Conservation (phyloP, 2,329 filamentous ascomycete species). For the Penicillium sp. region DNA sequence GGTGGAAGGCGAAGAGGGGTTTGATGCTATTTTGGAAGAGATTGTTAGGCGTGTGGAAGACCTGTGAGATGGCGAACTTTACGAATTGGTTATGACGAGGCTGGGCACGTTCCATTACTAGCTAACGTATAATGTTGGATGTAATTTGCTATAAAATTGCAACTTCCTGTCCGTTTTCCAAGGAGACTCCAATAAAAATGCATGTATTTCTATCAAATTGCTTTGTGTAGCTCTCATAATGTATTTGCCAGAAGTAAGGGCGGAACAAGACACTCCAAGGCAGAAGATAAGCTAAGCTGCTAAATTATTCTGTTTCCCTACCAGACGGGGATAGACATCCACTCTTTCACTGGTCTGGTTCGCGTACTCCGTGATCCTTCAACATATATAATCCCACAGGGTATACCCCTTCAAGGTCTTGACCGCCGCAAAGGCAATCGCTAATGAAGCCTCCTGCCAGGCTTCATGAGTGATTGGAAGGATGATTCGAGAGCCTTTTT, state of each 20-base stretch:
- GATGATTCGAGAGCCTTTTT: slow-evolving; percentile 68
- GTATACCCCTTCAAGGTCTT: neutral
- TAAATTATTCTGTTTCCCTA: neutral
- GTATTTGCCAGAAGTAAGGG: neutral
- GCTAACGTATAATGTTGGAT: neutral
- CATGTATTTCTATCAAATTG: slow-evolving; percentile 12
- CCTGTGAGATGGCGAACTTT: slow-evolving; percentile 5
- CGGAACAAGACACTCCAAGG: slow-evolving; percentile 2
- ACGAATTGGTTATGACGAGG: neutral
- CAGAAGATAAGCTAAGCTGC: slow-evolving; percentile 6
- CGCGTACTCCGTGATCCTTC: neutral
- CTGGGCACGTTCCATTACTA: neutral
- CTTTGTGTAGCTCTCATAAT: slow-evolving; percentile 1
- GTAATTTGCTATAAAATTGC: slow-evolving; percentile 1
- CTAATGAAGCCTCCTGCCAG: slow-evolving; percentile 42
- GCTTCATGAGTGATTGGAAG: slow-evolving; percentile 62
- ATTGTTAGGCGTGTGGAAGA: slow-evolving; percentile 5
- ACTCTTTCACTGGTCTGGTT: neutral
- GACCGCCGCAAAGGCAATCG: neutral
- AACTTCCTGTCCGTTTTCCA: neutral
- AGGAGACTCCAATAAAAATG: neutral
- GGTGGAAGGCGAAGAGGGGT: neutral
- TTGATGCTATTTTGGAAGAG: neutral
- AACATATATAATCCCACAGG: slow-evolving; percentile 18
- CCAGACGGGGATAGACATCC: neutral